Base-by-base conservation (phyloP, 208 protist species). In the Trypanosomatidae sp. region DNA sequence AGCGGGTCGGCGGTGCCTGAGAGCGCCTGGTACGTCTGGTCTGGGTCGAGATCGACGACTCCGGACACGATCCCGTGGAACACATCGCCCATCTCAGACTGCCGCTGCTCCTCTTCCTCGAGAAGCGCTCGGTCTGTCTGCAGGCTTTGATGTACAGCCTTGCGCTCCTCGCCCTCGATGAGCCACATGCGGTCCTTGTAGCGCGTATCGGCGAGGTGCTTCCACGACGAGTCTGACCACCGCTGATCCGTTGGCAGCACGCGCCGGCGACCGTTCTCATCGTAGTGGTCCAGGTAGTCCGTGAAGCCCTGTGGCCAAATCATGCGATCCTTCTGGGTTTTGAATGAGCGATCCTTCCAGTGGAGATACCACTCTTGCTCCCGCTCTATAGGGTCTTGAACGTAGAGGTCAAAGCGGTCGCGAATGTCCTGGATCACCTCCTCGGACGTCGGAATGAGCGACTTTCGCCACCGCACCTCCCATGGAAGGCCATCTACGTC, bases 221-320 rank as follows among this genome's bases (percentile, higher is more conserved):
- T 95, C 91, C 92, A 97, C 50, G 92, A 97, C n/a, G 85, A 88
- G 74, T 97, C 92, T 9, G 92, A 92, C 92, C 92, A 97, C 15
- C 89, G 88, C 79, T 95, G 88, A 70, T 93, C 92, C 0, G 84
- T 90, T 1, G 92, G 92, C 71, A 97, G 77, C 59, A 94, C 89
- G 47, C 92, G 88, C 12, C 91, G 87, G 43, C 90, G 86, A 43
- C 92, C 90, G 62, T 94, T 77, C 65, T 90, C 89, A 69, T 97
- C 92, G 80, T 97, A 97, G 78, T 95, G 88, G 62, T 97, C 92
- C 36, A 97, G 83, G 81, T 97, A 95, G 77, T 97, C 92, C 8
- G 92, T 97, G 82, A 91, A 97, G 33, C 92, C 90, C 59, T 97
- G 92, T 49, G 92, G 92, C 89, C 92, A 97, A 52, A 97, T 94